Base-by-base conservation (phyloP, 495 filamentous ascomycete species). In the Penicillium simplicissimum region DNA sequence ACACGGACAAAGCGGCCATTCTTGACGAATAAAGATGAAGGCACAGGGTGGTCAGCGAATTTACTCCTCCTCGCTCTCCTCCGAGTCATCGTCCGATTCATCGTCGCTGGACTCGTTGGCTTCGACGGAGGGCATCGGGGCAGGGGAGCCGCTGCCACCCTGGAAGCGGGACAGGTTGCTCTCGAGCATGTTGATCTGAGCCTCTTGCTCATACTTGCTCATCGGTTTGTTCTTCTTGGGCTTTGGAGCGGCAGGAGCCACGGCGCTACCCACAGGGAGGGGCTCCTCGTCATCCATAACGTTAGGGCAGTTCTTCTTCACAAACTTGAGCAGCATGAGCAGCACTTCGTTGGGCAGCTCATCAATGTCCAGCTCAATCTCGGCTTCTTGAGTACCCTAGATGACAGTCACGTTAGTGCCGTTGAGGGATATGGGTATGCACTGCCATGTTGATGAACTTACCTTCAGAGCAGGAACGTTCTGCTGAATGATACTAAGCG, bases 191-290 rank as follows among this genome's bases (percentile, higher is more conserved):
- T 87, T 84, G 70, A 98, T 96, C 65, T 88, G 89, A 9, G 88
- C 86, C 70, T 97, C 93, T 75, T 98, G 95, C 76, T 98, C 94
- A 21, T 77, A 80, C 74, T 93, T 94, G 79, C 89, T 94, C 95
- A 98, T 98, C 0, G 95, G 95, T 82, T 97, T 98, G 78, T 98
- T 97, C 83, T 98, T 98, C 81, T 96, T 97, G 15, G 89, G 84
- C 75, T 91, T 91, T 8, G 83, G 73, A 14, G 84, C 71, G 0
- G 85, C 78, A 15, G 83, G 75, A 21, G 85, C 78, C 15, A 83
- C 75, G 23, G 75, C 70, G 61, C 79, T 82, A 28, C 79, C 82
- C 28, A 77, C 62, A 52, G 76, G 62, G 68, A 65, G n/a, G 67
- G 81, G 56, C 4, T 79, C 74, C 34, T 81, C 79, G 19, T 81